Evolutionary conservation across 2,329 filamentous ascomycete genomes (phyloP).

Genomic region (Scopulariopsis brevicaulis): DNA sequence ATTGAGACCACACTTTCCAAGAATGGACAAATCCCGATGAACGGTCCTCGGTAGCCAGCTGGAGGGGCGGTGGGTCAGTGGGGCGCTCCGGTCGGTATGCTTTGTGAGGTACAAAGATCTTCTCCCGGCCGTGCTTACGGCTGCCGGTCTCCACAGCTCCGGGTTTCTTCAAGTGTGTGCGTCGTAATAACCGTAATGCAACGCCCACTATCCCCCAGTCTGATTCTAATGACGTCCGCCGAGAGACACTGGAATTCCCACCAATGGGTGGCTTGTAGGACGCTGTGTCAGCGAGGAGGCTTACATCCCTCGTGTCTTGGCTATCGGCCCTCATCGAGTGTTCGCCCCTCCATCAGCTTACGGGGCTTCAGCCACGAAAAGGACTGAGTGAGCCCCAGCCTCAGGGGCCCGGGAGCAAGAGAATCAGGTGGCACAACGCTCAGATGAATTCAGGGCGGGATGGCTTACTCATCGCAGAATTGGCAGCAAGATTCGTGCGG

Average conservation of each 20-base stretch:
- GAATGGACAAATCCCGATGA: not conserved
- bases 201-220: not conserved
- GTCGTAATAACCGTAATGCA: not conserved
- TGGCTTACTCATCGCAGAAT: not conserved
- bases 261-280: not conserved
- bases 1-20: not conserved
- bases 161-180: not conserved
- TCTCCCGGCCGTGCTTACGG: not conserved
- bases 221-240: not conserved
- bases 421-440: not conserved
- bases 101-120: not conserved
- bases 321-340: not conserved
- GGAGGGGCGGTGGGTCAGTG: not conserved
- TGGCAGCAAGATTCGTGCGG: too few relatives aligned
- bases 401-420: not conserved
- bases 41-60: not conserved
- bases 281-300: not conserved
- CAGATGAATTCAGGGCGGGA: not conserved
- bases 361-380: not conserved
- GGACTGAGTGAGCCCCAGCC: not conserved
- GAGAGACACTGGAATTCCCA: not conserved
- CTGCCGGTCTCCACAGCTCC: not conserved
- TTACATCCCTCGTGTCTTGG: not conserved
- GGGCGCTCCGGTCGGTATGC: not conserved
- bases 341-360: not conserved